Conservation (phyloP, 768 basidiomycete species). For the Postia placenta region DNA sequence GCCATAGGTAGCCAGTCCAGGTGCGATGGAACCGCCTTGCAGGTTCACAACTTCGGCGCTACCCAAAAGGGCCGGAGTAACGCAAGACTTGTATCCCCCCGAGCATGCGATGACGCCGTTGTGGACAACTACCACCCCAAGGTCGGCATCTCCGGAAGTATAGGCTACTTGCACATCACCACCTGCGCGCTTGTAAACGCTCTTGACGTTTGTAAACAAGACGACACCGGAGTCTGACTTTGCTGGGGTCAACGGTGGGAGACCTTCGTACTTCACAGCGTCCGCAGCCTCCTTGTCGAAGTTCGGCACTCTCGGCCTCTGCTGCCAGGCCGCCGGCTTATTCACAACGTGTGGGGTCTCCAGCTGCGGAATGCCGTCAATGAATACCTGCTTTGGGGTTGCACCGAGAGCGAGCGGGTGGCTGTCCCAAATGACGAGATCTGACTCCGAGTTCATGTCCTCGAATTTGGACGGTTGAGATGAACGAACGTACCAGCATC, state of each 20-base stretch:
- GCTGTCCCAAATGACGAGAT: slow-evolving; percentile 71
- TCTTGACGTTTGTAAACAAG: slow-evolving; percentile 60
- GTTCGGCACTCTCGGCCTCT: slow-evolving; percentile 48
- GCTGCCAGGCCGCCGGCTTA: slow-evolving; percentile 54
- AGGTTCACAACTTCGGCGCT: slow-evolving; percentile 42
- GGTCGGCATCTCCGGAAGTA: slow-evolving; percentile 12
- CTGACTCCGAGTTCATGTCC: too few relatives aligned
- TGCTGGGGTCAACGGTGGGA: slow-evolving; percentile 53
- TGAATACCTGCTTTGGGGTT: slow-evolving; percentile 75
- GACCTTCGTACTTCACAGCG: slow-evolving; percentile 53
- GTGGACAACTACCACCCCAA: slow-evolving; percentile 41
- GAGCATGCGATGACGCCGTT: slow-evolving; percentile 52
- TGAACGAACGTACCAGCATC: slow-evolving; percentile 3
- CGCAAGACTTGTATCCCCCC: slow-evolving; percentile 23
- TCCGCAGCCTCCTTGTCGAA: slow-evolving; percentile 52
- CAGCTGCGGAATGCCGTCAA: slow-evolving; percentile 78
- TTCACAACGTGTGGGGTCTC: slow-evolving; percentile 35
- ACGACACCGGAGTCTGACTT: slow-evolving; percentile 29
- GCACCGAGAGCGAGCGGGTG: slow-evolving; percentile 77
- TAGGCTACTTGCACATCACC: slow-evolving; percentile 28
- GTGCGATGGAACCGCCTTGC: slow-evolving; percentile 58
- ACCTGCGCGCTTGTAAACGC: slow-evolving; percentile 36
- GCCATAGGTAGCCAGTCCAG: slow-evolving; percentile 60
- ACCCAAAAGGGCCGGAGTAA: neutral
- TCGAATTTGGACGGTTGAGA: too few relatives aligned